These are phyloP conservation scores for Zanthoxylum bungeanum DNA, from an alignment of 345 rosid species.

Conservation along the genomic window DNA sequence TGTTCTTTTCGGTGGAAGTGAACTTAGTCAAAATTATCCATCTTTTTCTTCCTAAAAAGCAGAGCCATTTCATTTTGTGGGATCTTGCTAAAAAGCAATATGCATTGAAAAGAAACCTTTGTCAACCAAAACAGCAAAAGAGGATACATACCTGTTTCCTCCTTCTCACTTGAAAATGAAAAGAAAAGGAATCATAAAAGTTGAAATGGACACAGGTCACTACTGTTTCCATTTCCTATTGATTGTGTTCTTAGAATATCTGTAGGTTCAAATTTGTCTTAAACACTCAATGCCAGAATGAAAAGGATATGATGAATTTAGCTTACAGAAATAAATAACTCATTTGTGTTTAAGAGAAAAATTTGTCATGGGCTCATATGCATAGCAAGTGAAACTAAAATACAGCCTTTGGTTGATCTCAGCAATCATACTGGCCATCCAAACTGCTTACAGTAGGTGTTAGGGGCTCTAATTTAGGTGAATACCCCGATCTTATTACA, in stretches of 20 bases:
- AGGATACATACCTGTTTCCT: not conserved
- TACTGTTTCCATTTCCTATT: not conserved
- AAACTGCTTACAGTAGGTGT: not conserved
- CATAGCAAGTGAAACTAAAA: not conserved
- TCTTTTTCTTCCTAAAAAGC: constrained; percentile 38
- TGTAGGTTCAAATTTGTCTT: not conserved
- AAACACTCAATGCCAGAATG: not conserved
- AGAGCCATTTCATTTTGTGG: constrained; percentile 27
- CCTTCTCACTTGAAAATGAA: not conserved
- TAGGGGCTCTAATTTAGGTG: too few relatives aligned
- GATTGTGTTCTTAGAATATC: not conserved
- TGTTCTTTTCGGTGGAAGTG: constrained; percentile 27
- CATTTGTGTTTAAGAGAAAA: not conserved
- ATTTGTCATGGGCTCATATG: not conserved
- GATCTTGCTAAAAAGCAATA: constrained; percentile 38
- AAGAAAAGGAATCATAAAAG: not conserved
- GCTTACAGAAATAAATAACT: not conserved
- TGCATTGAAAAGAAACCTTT: not conserved
- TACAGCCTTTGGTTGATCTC: not conserved
- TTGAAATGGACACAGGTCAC: not conserved
- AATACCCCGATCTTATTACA: too few relatives aligned
- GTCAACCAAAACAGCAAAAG: not conserved
- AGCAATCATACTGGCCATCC: not conserved
- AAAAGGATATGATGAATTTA: not conserved
- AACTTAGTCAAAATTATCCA: constrained; percentile 18